Base-by-base conservation (phyloP, 2,329 filamentous ascomycete species). In the Exophiala dermatitidis region DNA sequence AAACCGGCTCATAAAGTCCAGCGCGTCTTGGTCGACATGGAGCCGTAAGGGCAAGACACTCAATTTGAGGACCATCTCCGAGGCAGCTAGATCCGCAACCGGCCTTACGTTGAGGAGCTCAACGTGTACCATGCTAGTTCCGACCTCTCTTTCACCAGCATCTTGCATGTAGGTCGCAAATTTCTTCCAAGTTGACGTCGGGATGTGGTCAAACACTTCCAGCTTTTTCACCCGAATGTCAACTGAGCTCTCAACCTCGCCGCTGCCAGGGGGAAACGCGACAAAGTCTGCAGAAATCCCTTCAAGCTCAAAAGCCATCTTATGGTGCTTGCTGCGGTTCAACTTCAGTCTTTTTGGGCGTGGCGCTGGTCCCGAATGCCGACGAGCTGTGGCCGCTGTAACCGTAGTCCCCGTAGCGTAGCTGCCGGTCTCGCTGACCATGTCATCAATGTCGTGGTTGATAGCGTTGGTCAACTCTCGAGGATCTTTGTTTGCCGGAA, bases 131-230 rank as follows among this genome's bases (percentile, higher is more conserved):
- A 97, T 96, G 64, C 84, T 89, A 9, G 85, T 86, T 12, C 84
- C 86, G 69, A 88, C 85, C 70, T 97, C 89, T 46, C 90, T 82
- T 64, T 88, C 84, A n/a, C 87, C 88, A 7, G 84, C 85, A 66
- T 94, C 89, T 54, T 87, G 83, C 73, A 95, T 87, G 64, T 95
- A 96, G 0, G 91, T 97, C 9, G 89, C 84, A 71, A 98, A 98
- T 68, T 96, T 98, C 69, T 88, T 94, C 94, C 94, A 98, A 0
- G 91, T 96, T 2, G 93, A 98, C 0, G 89, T 91, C 1, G 90
- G 89, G 2, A 98, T 80, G 65, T 96, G 89, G 68, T 98, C 93
- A 58, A 93, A 95, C 10, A 98, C 84, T 62, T 95, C 90, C 8
- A 98, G 75, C 53, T 93, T 85, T 37, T 82, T 79, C 7, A 98